Evolutionary conservation across 192 early-diverging fungal genomes (phyloP).

Genomic region (Geranomyces variabilis): DNA sequence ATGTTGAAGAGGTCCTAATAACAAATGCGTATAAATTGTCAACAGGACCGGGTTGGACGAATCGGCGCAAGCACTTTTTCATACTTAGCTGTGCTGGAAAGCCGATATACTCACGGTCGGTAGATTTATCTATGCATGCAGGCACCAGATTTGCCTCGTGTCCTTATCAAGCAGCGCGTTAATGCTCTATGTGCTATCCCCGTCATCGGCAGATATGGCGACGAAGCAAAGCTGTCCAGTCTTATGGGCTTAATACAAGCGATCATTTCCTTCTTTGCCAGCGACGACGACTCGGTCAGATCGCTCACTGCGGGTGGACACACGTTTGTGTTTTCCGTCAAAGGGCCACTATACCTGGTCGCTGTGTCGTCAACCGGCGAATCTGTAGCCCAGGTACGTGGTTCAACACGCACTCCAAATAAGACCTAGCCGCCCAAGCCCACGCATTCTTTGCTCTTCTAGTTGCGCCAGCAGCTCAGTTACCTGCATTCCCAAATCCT

Average conservation of each 20-base stretch:
- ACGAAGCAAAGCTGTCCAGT: constrained; percentile 83
- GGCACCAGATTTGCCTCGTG: neutral
- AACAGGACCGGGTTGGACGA: too few species aligned
- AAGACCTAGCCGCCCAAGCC: too few species aligned
- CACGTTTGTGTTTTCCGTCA: constrained; percentile 80
- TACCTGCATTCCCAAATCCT: constrained; percentile 84
- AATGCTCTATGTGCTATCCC: too few species aligned
- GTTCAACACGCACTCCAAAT: too few species aligned
- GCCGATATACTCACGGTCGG: constrained; percentile 87
- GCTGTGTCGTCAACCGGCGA: constrained; percentile 80
- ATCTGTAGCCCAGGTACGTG: constrained; percentile 68
- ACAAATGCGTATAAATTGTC: too few species aligned
- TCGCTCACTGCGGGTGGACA: constrained; percentile 72
- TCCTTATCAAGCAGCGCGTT: too few species aligned
- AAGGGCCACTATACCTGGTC: constrained; percentile 83
- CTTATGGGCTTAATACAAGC: constrained; percentile 92
- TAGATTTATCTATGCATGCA: neutral
- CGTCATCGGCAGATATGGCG: constrained; percentile 73
- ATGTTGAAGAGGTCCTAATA: too few species aligned
- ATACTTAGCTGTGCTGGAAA: constrained; percentile 93
- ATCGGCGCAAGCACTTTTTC: constrained; percentile 78
- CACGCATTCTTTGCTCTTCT: neutral
- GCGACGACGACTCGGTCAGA: constrained; percentile 77
- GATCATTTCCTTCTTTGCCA: constrained; percentile 80
- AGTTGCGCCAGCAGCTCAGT: constrained; percentile 79